phyloP scores from a whole-genome alignment of 1,284 basidiomycete genomes.

The Sanghuangporus sanghuang region DNA sequence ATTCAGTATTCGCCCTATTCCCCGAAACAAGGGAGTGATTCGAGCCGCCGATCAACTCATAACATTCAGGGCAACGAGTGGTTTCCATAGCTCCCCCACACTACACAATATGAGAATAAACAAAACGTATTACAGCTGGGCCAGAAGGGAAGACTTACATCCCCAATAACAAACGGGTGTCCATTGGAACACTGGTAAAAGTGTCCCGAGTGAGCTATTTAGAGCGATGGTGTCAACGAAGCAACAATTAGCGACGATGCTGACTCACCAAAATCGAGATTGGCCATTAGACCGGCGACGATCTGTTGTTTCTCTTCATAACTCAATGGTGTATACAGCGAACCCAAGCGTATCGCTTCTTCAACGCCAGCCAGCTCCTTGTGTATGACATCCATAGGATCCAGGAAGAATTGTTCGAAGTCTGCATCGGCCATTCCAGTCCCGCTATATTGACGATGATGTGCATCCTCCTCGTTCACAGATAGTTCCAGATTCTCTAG shows the following conservation, averaged over 20 bases:
- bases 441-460: background rate
- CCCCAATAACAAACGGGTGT: conserved; percentile 42
- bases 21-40: conserved; percentile 5
- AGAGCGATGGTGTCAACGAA: background rate
- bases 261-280: conserved; percentile 34
- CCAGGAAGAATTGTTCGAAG: background rate
- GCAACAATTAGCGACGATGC: background rate
- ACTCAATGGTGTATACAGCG: conserved; percentile 40
- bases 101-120: conserved; percentile 1
- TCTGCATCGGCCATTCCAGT: background rate
- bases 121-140: too few relatives aligned
- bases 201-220: conserved; percentile 41
- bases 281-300: conserved; percentile 33
- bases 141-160: conserved; percentile 31
- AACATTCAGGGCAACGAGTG: conserved; percentile 16
- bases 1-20: conserved; percentile 5
- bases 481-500: conserved; percentile 31
- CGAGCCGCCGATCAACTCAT: conserved; percentile 12
- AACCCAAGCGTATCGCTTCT: background rate
- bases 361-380: conserved; percentile 8
- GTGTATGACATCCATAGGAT: background rate
- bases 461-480: conserved; percentile 23
- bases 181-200: conserved; percentile 47
- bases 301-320: conserved; percentile 43
- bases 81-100: conserved; percentile 15